Evolutionary conservation across 805 yeast species (phyloP).

Genomic region (Wickerhamiella australiensis): DNA sequence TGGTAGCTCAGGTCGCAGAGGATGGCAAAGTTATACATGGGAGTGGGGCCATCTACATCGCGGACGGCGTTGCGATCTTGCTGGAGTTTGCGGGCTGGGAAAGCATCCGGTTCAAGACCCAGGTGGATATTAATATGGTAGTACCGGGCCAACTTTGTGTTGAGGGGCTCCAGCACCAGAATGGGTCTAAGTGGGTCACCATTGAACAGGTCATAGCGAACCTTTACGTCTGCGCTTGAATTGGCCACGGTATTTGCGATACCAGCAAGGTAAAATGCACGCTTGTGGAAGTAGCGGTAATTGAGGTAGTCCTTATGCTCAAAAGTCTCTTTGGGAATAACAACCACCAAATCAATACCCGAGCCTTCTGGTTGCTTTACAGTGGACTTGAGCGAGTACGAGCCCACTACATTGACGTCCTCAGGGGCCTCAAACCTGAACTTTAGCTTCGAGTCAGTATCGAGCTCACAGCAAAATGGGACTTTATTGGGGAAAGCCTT

Average conservation of each 20-base stretch:
- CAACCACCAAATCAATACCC: conserved; percentile 65
- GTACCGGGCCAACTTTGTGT: conserved; percentile 27
- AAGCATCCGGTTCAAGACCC: conserved; percentile 58
- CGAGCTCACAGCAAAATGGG: conserved; percentile 48
- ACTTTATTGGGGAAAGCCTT: conserved; percentile 27
- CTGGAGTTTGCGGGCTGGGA: conserved; percentile 61
- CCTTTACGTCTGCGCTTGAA: conserved; percentile 37
- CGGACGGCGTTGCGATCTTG: conserved; percentile 78
- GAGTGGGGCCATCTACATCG: conserved; percentile 44
- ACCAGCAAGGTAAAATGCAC: conserved; percentile 76
- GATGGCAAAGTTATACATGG: conserved; percentile 73
- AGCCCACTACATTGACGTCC: conserved; percentile 69
- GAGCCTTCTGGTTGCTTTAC: conserved; percentile 52
- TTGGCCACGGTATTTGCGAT: conserved; percentile 50
- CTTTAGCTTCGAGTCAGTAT: conserved; percentile 44
- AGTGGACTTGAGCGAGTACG: conserved; percentile 78
- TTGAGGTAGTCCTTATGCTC: conserved; percentile 83
- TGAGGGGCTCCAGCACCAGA: conserved; percentile 37
- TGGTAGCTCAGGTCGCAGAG: conserved; percentile 57
- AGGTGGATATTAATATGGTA: conserved; percentile 60
- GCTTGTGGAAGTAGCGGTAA: conserved; percentile 78
- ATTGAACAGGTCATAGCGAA: conserved; percentile 59
- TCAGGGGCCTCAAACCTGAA: conserved; percentile 60
- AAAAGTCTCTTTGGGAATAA: conserved; percentile 67
- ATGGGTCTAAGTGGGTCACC: conserved; percentile 72